These are phyloP conservation scores for Fusarium haematococcum DNA, from an alignment of 2,329 filamentous ascomycete species.

Conservation along the genomic window DNA sequence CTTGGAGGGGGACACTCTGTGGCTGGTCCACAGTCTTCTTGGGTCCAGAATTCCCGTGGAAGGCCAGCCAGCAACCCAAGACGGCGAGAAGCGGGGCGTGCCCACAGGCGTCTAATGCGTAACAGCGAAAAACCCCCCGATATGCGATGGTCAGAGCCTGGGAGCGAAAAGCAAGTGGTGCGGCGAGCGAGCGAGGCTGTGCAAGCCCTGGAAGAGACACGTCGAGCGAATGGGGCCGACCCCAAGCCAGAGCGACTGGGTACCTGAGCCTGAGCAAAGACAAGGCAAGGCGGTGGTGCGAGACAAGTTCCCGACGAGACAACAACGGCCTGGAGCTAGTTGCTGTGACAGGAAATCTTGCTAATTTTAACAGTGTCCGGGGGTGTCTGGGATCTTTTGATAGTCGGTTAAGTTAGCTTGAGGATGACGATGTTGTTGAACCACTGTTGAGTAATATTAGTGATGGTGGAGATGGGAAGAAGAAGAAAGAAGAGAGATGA, in stretches of 20 bases:
- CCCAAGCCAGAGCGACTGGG: slow-evolving; percentile 15
- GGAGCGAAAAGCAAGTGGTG: slow-evolving; percentile 24
- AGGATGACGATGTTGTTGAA: slow-evolving; percentile 20
- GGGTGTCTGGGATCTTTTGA: slow-evolving; percentile 18
- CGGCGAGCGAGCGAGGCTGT: slow-evolving; percentile 38
- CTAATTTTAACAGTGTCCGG: slow-evolving; percentile 38
- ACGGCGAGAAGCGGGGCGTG: slow-evolving; percentile 21
- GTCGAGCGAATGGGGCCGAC: slow-evolving; percentile 35
- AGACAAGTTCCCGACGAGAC: slow-evolving; percentile 10
- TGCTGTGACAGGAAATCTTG: slow-evolving; percentile 19
- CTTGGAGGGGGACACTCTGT: slow-evolving; percentile 5
- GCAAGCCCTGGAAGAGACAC: slow-evolving; percentile 36
- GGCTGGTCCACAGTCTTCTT: slow-evolving; percentile 21
- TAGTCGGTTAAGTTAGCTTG: slow-evolving; percentile 8
- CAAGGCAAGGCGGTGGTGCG: slow-evolving; percentile 10
- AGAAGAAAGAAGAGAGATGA: not conserved
- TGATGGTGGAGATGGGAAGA: slow-evolving; percentile 3
- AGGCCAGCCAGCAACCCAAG: slow-evolving; percentile 16
- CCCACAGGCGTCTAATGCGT: slow-evolving; percentile 18
- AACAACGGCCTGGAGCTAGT: slow-evolving; percentile 4
- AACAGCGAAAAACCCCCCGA: slow-evolving; percentile 1
- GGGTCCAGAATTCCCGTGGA: slow-evolving; percentile 37
- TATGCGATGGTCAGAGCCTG: slow-evolving; percentile 11
- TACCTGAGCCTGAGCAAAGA: slow-evolving; percentile 8
- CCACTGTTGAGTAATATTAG: slow-evolving; percentile 11